Conservation (phyloP, 177 flowering plant species). For the Vitis hybrid region DNA sequence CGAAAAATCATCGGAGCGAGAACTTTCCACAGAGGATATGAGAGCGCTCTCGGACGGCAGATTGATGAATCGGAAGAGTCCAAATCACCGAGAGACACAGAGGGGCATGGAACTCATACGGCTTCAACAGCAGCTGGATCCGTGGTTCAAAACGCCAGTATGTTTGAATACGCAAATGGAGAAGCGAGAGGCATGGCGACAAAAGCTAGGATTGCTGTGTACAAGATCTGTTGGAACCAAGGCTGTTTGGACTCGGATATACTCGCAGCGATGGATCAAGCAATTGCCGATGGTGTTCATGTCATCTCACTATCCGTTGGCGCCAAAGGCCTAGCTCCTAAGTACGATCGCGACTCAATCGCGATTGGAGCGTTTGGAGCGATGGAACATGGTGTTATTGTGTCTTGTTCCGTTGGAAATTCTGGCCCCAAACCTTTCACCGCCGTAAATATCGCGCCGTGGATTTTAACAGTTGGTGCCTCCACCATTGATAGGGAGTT, state of each 20-base stretch:
- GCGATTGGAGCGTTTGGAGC: conserved; percentile 78
- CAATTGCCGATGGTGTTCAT: conserved; percentile 63
- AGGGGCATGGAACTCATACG: conserved; percentile 94
- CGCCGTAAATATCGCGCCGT: conserved; percentile 70
- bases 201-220: conserved; percentile 71
- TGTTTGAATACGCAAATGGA: conserved; percentile 59
- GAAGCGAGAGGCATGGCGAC: conserved; percentile 88
- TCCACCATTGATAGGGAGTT: conserved; percentile 77
- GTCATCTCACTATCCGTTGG: conserved; percentile 77
- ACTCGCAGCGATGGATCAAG: conserved; percentile 74
- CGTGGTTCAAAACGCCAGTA: conserved; percentile 53
- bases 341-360: conserved; percentile 56
- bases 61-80: conserved; percentile 47
- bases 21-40: conserved; percentile 56
- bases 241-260: conserved; percentile 80
- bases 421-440: conserved; percentile 64
- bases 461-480: conserved; percentile 84
- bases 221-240: conserved; percentile 71
- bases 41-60: conserved; percentile 19
- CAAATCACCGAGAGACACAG: conserved; percentile 72
- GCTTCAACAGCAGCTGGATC: conserved; percentile 89
- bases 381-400: conserved; percentile 48
- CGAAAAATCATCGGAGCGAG: conserved; percentile 77
- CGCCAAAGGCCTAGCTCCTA: conserved; percentile 46
- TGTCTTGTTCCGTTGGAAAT: conserved; percentile 77